Base-by-base conservation (phyloP, 2,329 filamentous ascomycete genomes). In the Diaporthe capsici region DNA sequence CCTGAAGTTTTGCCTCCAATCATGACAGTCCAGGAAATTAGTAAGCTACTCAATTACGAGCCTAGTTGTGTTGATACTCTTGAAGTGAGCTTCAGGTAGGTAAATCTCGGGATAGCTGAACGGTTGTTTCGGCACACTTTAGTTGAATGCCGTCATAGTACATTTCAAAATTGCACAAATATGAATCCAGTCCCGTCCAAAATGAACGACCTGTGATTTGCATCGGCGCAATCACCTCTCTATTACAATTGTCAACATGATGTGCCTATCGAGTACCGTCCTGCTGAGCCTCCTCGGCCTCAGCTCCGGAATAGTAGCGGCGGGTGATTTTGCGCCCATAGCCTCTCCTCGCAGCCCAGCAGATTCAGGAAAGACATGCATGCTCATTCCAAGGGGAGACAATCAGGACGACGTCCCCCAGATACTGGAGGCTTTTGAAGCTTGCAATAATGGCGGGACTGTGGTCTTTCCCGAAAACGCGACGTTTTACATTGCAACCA, bases 401-500 rank as follows among this genome's bases (percentile, higher is more conserved):
- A 71, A 67, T 2, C 44, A 72, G 10, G 80, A 82, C 74, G 80
- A 81, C 47, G 77, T 80, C 9, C 80, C 80, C 5, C 78, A 80
- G 71, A 81, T 82, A 44, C 72, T 81, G 31, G 51, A 79, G 44
- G 81, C 81, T 3, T 82, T 81, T 42, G 37, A 77, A 1, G 76
- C 76, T 8, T 82, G 81, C 74, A 78, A 80, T 31, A 72, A 77
- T 53, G 79, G 79, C 17, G 80, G 80, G n/a, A 87, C 80, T 4
- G 84, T 91, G 12, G 80, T 89, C 4, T 91, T 91, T 76, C 88
- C 88, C 0, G 84, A 87, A 75, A 83, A 83, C 20, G 80, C 89
- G 74, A 84, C 83, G 34, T 91, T 90, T 79, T 87, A 84, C 81
- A 90, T 91, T 77, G 86, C 82, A 7, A 84, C 84, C 13, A 85